phyloP scores from a whole-genome alignment of 2,329 filamentous ascomycete species.

The Calonectria pseudoreteaudii region DNA sequence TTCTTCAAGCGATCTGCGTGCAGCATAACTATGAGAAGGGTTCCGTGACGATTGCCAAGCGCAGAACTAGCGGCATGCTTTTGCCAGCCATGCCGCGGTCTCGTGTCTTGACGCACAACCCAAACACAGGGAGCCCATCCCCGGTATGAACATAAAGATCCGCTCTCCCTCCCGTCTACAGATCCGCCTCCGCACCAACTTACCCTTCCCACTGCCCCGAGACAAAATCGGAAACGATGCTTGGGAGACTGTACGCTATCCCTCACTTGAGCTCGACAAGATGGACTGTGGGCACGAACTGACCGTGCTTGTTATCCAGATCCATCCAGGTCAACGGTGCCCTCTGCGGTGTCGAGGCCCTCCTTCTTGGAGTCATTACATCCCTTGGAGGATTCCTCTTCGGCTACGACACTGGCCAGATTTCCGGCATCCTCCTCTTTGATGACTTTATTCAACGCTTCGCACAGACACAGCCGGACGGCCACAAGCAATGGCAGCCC shows the following conservation, averaged over 20 bases:
- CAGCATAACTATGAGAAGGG: conserved; percentile 19
- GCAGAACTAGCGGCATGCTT: conserved; percentile 26
- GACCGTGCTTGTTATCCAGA: conserved; percentile 36
- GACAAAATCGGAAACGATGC: conserved; percentile 37
- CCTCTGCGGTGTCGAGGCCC: conserved; percentile 54
- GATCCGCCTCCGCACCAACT: neutral
- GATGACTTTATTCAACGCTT: conserved; percentile 68
- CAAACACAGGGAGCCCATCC: neutral
- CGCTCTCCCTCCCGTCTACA: conserved; percentile 30
- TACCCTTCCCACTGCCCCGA: conserved; percentile 16
- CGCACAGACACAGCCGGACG: conserved; percentile 56
- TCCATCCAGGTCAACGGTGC: conserved; percentile 57
- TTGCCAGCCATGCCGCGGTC: conserved; percentile 1
- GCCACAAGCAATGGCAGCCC: conserved; percentile 52
- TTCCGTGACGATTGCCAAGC: conserved; percentile 47
- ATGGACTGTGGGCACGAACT: neutral
- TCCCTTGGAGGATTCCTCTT: conserved; percentile 72
- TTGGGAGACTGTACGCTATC: conserved; percentile 38
- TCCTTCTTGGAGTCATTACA: conserved; percentile 62
- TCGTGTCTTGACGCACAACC: neutral
- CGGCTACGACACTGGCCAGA: conserved; percentile 73
- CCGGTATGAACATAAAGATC: conserved; percentile 30
- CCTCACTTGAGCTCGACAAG: neutral
- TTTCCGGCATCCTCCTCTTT: conserved; percentile 63
- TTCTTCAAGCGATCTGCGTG: conserved; percentile 25